Base-by-base conservation (phyloP, 2,329 filamentous ascomycete genomes). In the Claviceps capensis region DNA sequence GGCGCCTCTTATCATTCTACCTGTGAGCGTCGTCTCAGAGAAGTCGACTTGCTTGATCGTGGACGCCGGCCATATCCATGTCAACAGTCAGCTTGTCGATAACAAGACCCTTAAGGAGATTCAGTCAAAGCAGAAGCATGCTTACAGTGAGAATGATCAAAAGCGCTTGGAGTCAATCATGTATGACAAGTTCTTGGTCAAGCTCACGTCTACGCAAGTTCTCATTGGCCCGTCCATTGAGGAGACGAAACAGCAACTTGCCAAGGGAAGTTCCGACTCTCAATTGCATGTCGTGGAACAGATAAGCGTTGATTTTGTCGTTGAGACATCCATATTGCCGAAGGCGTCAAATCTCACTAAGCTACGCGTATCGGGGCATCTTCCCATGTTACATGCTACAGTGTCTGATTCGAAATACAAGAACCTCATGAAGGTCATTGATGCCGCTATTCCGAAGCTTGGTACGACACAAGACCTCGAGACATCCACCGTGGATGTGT, bases 331-430 rank as follows among this genome's bases (percentile, higher is more conserved):
- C 7, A 99, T 99, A 59, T 73, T 98, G n/a, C 93, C 93, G 0
- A 96, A 96, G 64, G 88, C 88, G 0, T 86, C 91, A 0, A 94
- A 96, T 56, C 72, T 99, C 48, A 94, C 93, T 14, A 93, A 93
- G 61, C 83, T 96, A 59, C 85, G 88, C 55, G 81, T 99, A 37
- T 94, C 89, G 1, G 93, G 93, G 2, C 88, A 94, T 60, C 74
- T 99, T 50, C 93, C 94, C 0, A 83, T 97, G 50, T 75, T 99
- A 1, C 91, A 97, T 65, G 93, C 87, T 11, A 87, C 86, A 0
- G 83, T 94, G 40, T 97, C 93, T 0, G 94, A 99, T 61, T 82
- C 82, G 40, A 98, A 98, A 65, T 98, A 98, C 73, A 98, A 97
- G 71, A 90, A 82, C 46, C 67, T 98, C 54, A 98, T 99, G 93